Evolutionary conservation across 768 basidiomycete species (phyloP), one percentile per base, ranked within the genome.

Genomic region (Kwoniella sp.): DNA sequence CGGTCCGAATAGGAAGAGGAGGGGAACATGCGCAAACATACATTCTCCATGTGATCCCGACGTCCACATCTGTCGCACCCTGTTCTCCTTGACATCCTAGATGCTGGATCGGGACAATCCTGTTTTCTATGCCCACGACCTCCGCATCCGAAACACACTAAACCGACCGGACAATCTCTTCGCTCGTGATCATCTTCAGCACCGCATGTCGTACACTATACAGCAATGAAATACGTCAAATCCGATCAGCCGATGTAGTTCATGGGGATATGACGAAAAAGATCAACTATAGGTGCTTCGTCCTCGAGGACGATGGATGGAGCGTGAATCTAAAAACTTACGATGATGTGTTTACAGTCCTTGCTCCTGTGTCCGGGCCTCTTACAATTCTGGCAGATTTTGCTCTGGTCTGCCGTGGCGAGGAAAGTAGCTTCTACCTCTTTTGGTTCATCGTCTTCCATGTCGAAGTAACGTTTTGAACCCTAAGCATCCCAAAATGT

Each of bases 111-210:
- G 0, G 70, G 71, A 52, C 75, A 77, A 27, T 74, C 71, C 63
- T 49, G 67, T 26, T 64, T 64, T 17, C 71, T 47, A 55, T 77
- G 75, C 0, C 75, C 75, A 30, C 72, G 54, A 25, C 60, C 50
- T 25, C 75, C 75, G 46, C 75, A 77, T 8, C 68, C 67, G 49
- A 72, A 77, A 58, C 75, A 77, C 19, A 71, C 68, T n/a, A 77
- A 30, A 21, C 68, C 68, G 19, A 67, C 62, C 5, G 75, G 75
- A 61, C 75, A 77, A 46, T 74, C 70, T 50, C 69, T 25, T 15
- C 72, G 33, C 46, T 74, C 75, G 56, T 77, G 75, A 3, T 66
- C 60, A 46, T 77, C 75, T 49, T 69, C 69, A n/a, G 57, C 68
- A 5, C 75, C 75, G 47, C 75, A 77, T 21, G 67, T 67, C 8